Base-by-base conservation (phyloP, 192 early-diverging fungal genomes). In the Coemansia sp. region DNA sequence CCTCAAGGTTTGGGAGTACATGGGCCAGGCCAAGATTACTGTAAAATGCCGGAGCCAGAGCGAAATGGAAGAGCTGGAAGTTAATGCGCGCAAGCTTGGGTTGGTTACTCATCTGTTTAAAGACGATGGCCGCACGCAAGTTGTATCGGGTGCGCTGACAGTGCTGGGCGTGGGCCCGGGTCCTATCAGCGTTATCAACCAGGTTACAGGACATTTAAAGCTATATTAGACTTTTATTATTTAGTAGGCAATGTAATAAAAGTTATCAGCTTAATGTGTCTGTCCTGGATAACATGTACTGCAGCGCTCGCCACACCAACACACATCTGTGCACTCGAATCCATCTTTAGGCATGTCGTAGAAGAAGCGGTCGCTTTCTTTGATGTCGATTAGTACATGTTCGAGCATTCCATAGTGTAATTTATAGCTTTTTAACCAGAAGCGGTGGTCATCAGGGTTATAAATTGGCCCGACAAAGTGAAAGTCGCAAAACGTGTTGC, bases 91-190 rank as follows among this genome's bases (percentile, higher is more conserved):
- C 10, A 91, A 93, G 74, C 90, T 92, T 9, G 93, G 93, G 25
- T 83, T 97, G 54, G 88, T 88, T 48, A 86, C 91, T 10, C 59
- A 50, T 35, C 11, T 27, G 8, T 49, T 35, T 19, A 19, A 32
- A 27, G 47, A 61, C 35, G 59, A 32, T 19, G 35, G 55, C 17
- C 55, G 55, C 29, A 56, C 55, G 15, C 56, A 58, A 8, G 22
- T 38, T 90, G 90, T 48, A 88, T 88, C 15, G 9, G 15, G 37
- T 10, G 39, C 50, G 24, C 23, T 17, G 4, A 58, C 58, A 3
- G 58, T 67, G 35, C 73, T 93, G 17, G 93, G 89, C 9, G 85
- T 97, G 41, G 94, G 94, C 3, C 94, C 94, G 21, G 94, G 91
- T 2, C 79, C 82, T 4, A 66, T 70, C 51, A 38, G 53, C 15